Evolutionary conservation across 352 stramenopile species (phyloP), one percentile per base, ranked within the genome.

Genomic region (Globisporangium mamillatum): DNA sequence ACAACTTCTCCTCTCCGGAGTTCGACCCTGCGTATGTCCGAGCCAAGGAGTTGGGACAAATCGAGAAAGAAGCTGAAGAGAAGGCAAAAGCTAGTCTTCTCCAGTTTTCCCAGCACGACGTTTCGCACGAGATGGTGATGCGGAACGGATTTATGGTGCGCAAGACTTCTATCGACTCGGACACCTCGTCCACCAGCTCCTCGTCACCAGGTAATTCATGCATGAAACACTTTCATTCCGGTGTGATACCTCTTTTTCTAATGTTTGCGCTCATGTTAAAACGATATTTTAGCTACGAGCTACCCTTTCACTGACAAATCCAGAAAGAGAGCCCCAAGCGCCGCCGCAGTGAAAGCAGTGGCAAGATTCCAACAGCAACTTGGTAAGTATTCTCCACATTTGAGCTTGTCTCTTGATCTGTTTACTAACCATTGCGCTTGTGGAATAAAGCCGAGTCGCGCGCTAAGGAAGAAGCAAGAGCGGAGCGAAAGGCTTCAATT

Each of bases 221-320:
- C 29, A 16, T 9, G 18, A 3, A 25, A 16, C 18, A 32, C 14
- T 34, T 52, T 7, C 36, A 44, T 50, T 59, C 4, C 6, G 1
- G 12, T 14, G 18, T 22, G 16, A 4, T 22, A 22, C 54, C 16
- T 14, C 27, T 4, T 41, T 32, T 27, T 32, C 55, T 61, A 29
- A 68, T 60, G 22, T 55, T 3, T 55, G 44, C 1, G 14, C 4
- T 63, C 63, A 48, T 34, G 16, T 48, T 48, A 48, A 48, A 46
- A 25, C 46, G 27, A 4, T 32, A 29, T n/a, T 46, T 8, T 61
- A 79, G 79, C 71, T 27, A 89, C 81, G 62, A 72, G 76, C 5
- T 91, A 91, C n/a, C 82, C 82, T 12, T 91, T 91, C 64, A 83
- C 79, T 29, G 81, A 91, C 60, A 80, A 77, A 38, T 69, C 73